phyloP scores from a whole-genome alignment of 345 rosid species.

The Brassica juncea region DNA sequence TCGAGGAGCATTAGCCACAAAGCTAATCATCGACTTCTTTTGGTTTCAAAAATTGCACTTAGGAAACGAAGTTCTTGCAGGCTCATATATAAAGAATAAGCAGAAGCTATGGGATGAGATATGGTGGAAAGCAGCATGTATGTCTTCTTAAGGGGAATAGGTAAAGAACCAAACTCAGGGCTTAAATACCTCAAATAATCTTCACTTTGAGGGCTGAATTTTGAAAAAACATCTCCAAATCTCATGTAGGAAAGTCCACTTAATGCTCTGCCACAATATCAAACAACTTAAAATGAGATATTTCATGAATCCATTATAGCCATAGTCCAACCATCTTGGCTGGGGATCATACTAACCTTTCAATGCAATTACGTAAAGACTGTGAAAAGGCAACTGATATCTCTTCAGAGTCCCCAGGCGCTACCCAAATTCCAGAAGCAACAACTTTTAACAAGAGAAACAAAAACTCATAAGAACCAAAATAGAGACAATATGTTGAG shows the following conservation, averaged over 20 bases:
- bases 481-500: background rate
- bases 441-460: slow-evolving; percentile 58
- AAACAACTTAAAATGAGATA: slow-evolving; percentile 21
- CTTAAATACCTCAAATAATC: slow-evolving; percentile 66
- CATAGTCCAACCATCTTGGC: slow-evolving; percentile 13
- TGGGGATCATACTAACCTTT: slow-evolving; percentile 58
- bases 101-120: background rate
- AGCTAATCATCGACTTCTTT: slow-evolving; percentile 18
- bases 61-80: slow-evolving; percentile 16
- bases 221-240: slow-evolving; percentile 92
- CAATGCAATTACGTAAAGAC: slow-evolving; percentile 83
- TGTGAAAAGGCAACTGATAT: slow-evolving; percentile 95
- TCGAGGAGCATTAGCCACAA: slow-evolving; percentile 26
- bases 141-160: background rate
- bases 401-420: slow-evolving; percentile 99
- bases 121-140: background rate
- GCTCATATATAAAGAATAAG: background rate
- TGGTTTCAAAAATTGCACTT: background rate
- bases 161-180: background rate
- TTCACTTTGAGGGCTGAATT: slow-evolving; percentile 73
- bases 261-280: slow-evolving; percentile 59
- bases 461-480: background rate
- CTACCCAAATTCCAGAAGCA: slow-evolving; percentile 93
- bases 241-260: slow-evolving; percentile 78
- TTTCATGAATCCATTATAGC: slow-evolving; percentile 6